Base-by-base conservation (phyloP, 2,329 filamentous ascomycete genomes). In the Fusarium praegraminearum region DNA sequence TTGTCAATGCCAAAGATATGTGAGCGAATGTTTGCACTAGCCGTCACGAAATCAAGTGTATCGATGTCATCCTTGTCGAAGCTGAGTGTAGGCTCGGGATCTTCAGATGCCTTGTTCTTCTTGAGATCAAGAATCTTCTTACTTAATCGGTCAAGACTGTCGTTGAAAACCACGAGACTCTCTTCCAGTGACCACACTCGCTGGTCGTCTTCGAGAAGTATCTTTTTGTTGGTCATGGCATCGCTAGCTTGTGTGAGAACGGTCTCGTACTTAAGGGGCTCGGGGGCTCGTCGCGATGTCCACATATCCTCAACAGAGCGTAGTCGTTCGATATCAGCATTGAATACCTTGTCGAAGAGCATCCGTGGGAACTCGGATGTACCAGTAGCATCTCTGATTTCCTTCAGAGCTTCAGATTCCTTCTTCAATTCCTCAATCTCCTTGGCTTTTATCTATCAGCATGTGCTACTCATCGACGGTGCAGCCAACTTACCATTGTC, bases 51-150 rank as follows among this genome's bases (percentile, higher is more conserved):
- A 76, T 99, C 94, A 10, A 99, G 85, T 0, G 95, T 98, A 76
- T 98, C 95, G 36, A 91, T 89, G 75, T 99, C 96, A 77, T 99
- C 96, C 82, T 99, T 99, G 84, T 99, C 96, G 76, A 99, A 99
- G 3, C 87, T 89, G 53, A 99, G 90, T 32, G 90, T 86, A 3
- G 92, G 89, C 18, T 86, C 83, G 16, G 87, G 83, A 2, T 82
- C 83, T 1, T 83, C 83, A 3, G 83, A 79, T 41, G 80, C 80
- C 57, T 81, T 81, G 35, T 80, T 73, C 49, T 80, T 80, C 77
- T 90, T 90, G 62, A 91, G 83, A 51, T 89, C 84, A 53, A 91
- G 84, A 49, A 96, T 83, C 38, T 95, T 90, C 74, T 87, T 88
- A 79, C 91, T 93, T 32, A 99, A 83, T 35, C 93, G 88, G 36